Conservation (phyloP, 805 yeast species). For the Ogataea neopini region DNA sequence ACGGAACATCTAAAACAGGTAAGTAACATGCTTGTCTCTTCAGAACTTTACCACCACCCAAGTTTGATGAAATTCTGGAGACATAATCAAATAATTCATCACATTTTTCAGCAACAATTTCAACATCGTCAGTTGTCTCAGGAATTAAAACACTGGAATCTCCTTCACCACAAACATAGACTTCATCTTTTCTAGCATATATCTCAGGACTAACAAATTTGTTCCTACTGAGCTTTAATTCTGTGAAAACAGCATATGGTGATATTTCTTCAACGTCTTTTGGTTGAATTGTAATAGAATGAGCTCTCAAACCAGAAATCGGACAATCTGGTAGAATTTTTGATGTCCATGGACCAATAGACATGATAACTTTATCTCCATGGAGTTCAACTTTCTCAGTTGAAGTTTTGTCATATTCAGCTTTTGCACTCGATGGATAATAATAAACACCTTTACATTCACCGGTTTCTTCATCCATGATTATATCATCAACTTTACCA, state of each 20-base stretch:
- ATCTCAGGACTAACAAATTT: slow-evolving; percentile 88
- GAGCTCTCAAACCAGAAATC: slow-evolving; percentile 90
- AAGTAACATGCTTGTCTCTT: slow-evolving; percentile 92
- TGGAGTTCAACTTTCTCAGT: slow-evolving; percentile 45
- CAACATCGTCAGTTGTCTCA: slow-evolving; percentile 91
- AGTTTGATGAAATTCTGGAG: slow-evolving; percentile 67
- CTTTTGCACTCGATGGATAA: slow-evolving; percentile 39
- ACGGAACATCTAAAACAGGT: slow-evolving; percentile 92
- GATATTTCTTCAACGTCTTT: slow-evolving; percentile 68
- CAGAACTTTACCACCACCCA: slow-evolving; percentile 71
- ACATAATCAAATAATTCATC: slow-evolving; percentile 84
- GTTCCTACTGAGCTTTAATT: slow-evolving; percentile 66
- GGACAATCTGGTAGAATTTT: slow-evolving; percentile 90
- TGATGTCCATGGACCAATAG: slow-evolving; percentile 98
- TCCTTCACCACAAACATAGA: slow-evolving; percentile 96
- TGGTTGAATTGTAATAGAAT: slow-evolving; percentile 89
- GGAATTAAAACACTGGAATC: slow-evolving; percentile 89
- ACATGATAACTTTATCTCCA: slow-evolving; percentile 78
- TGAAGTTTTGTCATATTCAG: slow-evolving; percentile 32
- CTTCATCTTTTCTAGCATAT: slow-evolving; percentile 93
- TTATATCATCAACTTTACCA: slow-evolving; percentile 77
- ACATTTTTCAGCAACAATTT: slow-evolving; percentile 82
- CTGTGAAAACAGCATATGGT: slow-evolving; percentile 94
- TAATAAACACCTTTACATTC: slow-evolving; percentile 74
- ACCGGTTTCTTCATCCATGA: slow-evolving; percentile 61